These are phyloP conservation scores for Ophiostoma montium DNA, from an alignment of 2,329 filamentous ascomycete species.

Conservation along the genomic window DNA sequence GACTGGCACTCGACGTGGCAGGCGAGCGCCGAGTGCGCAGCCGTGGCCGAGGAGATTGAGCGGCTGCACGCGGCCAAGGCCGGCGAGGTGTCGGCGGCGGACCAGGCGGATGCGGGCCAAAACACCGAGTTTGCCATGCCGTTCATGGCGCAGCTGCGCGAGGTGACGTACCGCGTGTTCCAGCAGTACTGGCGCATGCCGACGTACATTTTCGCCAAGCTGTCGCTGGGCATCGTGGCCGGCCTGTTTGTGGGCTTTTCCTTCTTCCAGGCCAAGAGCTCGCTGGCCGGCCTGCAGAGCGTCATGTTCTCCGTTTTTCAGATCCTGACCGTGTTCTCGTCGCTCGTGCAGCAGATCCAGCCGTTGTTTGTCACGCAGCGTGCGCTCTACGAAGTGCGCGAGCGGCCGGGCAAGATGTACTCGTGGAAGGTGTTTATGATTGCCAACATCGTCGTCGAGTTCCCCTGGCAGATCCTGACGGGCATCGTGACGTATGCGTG, in stretches of 20 bases:
- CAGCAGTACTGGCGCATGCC: slow-evolving; percentile 87
- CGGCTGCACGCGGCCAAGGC: slow-evolving; percentile 33
- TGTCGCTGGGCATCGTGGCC: slow-evolving; percentile 46
- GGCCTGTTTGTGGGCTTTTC: slow-evolving; percentile 72
- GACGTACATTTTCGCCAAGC: slow-evolving; percentile 77
- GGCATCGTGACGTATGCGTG: slow-evolving; percentile 49
- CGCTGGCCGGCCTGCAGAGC: slow-evolving; percentile 66
- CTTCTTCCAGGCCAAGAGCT: slow-evolving; percentile 58
- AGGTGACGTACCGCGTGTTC: slow-evolving; percentile 63
- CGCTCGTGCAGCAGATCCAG: slow-evolving; percentile 67
- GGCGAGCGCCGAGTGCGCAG: slow-evolving; percentile 39
- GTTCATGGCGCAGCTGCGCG: slow-evolving; percentile 50
- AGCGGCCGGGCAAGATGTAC: slow-evolving; percentile 72
- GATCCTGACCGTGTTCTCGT: slow-evolving; percentile 66
- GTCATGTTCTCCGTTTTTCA: slow-evolving; percentile 80
- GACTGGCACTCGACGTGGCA: slow-evolving; percentile 54
- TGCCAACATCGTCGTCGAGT: slow-evolving; percentile 66
- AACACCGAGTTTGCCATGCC: slow-evolving; percentile 60
- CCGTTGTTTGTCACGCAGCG: slow-evolving; percentile 73
- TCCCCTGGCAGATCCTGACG: slow-evolving; percentile 68
- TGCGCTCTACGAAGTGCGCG: slow-evolving; percentile 69
- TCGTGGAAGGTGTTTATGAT: slow-evolving; percentile 76
- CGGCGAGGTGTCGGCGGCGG: slow-evolving; percentile 13
- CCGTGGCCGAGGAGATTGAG: slow-evolving; percentile 42
- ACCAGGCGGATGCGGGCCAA: slow-evolving; percentile 22